These are phyloP conservation scores for Bipolaris sorokiniana DNA, from an alignment of 2,329 filamentous ascomycete species.

Conservation along the genomic window DNA sequence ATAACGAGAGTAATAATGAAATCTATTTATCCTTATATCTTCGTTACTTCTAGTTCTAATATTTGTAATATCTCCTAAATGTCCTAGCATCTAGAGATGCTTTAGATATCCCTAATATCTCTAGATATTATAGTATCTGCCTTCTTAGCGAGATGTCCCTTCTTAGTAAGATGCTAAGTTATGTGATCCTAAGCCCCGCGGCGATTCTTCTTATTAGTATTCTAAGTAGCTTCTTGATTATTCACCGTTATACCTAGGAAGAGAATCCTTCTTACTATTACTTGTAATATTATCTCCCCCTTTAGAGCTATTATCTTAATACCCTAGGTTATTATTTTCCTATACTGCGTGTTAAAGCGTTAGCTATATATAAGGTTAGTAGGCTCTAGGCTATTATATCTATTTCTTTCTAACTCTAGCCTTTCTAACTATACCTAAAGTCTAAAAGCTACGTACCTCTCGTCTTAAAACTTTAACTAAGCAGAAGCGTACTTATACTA, in stretches of 20 bases:
- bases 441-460: no score
- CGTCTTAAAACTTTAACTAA: neutral
- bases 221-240: neutral
- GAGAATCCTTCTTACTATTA: neutral
- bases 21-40: no score
- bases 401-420: neutral
- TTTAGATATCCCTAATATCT: no score
- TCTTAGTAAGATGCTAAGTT: neutral
- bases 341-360: no score
- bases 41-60: no score
- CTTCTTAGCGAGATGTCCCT: no score
- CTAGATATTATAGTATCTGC: no score
- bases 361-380: neutral
- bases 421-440: slow-evolving; percentile 4
- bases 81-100: no score
- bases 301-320: slow-evolving; percentile 3
- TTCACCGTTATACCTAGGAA: neutral
- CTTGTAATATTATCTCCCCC: slow-evolving; percentile 5
- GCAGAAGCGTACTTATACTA: neutral
- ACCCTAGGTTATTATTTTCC: slow-evolving; percentile 1
- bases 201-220: neutral
- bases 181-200: no score
- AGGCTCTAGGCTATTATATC: neutral
- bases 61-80: no score
- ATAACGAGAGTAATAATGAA: no score